A percentile compares a stretch with the other conserved stretches of the same genome.
phyloP scores from a whole-genome alignment of 2,329 filamentous ascomycete species.

The Pyrenophora tritici-repentis region DNA sequence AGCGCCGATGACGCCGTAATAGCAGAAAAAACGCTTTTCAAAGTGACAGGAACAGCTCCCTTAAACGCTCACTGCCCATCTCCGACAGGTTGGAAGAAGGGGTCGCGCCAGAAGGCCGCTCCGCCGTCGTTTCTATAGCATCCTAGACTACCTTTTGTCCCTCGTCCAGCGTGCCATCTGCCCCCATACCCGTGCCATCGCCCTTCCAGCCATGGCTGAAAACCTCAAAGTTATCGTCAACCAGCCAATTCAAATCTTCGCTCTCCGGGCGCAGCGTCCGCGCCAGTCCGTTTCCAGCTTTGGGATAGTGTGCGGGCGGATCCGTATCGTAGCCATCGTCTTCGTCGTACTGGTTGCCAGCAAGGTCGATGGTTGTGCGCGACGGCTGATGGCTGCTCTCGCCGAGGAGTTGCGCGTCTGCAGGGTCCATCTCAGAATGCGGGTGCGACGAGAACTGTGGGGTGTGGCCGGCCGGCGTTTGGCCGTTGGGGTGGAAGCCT shows the following conservation, averaged over 20 bases:
- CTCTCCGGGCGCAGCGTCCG: conserved; percentile 59
- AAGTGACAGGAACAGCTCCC: not conserved
- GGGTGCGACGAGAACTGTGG: conserved; percentile 28
- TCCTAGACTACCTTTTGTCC: conserved; percentile 23
- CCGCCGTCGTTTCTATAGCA: not conserved
- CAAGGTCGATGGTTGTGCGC: conserved; percentile 26
- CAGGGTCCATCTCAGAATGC: conserved; percentile 33
- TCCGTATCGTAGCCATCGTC: conserved; percentile 61
- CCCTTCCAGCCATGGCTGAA: conserved; percentile 58
- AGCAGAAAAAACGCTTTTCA: not conserved
- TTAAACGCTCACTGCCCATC: conserved; percentile 6
- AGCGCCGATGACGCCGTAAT: too few relatives aligned
- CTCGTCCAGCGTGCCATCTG: conserved; percentile 32
- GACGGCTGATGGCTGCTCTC: conserved; percentile 24
- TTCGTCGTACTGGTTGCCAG: conserved; percentile 37
- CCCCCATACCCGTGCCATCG: conserved; percentile 39
- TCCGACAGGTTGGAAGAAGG: not conserved
- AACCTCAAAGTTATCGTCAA: conserved; percentile 63
- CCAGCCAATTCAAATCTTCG: conserved; percentile 65
- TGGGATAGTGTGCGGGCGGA: conserved; percentile 64
- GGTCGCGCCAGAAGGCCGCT: not conserved
- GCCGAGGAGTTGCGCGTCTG: conserved; percentile 42
- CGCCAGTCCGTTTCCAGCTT: conserved; percentile 64
- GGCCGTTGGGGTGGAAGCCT: conserved; percentile 7
- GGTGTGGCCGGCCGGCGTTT: conserved; percentile 24